Percentiles rank a stretch among this genome's conserved stretches.
Evolutionary conservation across 2,329 filamentous ascomycete species (phyloP).

Genomic region (Dothideomycetes sp.): DNA sequence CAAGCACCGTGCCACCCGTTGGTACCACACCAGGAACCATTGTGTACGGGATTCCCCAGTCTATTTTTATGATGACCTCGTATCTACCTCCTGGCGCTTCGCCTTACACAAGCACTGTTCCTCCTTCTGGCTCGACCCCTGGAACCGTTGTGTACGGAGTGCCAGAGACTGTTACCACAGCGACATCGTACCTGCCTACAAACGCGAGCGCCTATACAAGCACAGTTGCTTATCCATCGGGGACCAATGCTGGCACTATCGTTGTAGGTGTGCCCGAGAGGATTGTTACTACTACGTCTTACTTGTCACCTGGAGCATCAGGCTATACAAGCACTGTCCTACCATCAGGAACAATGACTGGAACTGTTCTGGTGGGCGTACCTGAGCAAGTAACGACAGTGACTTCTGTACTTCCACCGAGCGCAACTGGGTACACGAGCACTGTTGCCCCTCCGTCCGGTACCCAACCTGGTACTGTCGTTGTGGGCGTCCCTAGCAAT

Average conservation of each 20-base stretch:
- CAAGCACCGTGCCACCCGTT: neutral
- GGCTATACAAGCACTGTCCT: conserved; percentile 1
- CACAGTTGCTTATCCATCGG: neutral
- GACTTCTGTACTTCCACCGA: neutral
- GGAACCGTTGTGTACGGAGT: conserved; percentile 1
- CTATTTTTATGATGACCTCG: neutral
- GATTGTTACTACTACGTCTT: neutral
- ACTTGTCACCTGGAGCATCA: neutral
- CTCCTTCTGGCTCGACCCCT: neutral
- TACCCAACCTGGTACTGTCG: neutral
- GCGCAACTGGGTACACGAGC: neutral
- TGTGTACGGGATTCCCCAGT: neutral
- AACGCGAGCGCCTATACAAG: neutral
- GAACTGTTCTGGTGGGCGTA: neutral
- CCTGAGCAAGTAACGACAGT: too few species aligned
- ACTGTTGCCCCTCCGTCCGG: neutral
- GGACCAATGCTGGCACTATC: neutral
- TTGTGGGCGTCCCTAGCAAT: neutral
- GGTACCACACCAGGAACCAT: neutral
- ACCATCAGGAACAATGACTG: conserved; percentile 1
- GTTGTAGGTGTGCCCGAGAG: neutral
- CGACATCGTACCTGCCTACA: neutral
- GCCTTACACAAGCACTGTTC: neutral
- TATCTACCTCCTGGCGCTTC: neutral
- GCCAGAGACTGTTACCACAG: neutral